Evolutionary conservation across 225 moss, liverwort and hornwort genomes (phyloP).

Genomic region (Pseudisothecium myosuroides): DNA sequence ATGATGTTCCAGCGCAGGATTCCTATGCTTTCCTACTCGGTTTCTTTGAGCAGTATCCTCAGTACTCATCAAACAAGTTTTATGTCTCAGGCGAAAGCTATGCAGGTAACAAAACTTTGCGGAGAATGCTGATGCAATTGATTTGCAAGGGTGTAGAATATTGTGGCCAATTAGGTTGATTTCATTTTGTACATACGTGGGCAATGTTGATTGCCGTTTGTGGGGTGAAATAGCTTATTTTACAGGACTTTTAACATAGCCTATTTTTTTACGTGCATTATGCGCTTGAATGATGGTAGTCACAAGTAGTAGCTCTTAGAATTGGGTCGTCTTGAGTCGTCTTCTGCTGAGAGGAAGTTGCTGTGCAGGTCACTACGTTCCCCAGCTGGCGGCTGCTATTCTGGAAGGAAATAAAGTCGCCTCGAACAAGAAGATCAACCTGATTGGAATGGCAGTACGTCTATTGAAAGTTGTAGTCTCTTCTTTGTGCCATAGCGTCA

Average conservation of each 20-base stretch:
- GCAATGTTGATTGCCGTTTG: background rate
- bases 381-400: constrained; percentile 65
- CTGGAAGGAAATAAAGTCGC: constrained; percentile 61
- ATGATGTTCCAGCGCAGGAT: constrained; percentile 56
- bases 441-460: constrained; percentile 77
- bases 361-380: constrained; percentile 79
- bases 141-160: background rate
- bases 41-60: constrained; percentile 71
- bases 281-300: background rate
- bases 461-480: background rate
- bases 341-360: background rate
- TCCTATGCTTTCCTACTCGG: constrained; percentile 52
- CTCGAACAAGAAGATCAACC: constrained; percentile 56
- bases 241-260: background rate
- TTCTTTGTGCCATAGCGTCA: background rate
- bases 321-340: background rate
- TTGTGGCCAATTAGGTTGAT: background rate
- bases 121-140: background rate
- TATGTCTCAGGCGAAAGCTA: constrained; percentile 95
- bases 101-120: constrained; percentile 35
- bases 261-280: background rate
- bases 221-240: background rate
- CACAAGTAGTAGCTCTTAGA: background rate
- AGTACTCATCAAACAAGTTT: constrained; percentile 54
- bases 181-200: background rate